A percentile compares a stretch with the other conserved stretches of the same genome.
phyloP scores from a whole-genome alignment of 1,139 yeast genomes.

The Eremothecium sinecaudum region DNA sequence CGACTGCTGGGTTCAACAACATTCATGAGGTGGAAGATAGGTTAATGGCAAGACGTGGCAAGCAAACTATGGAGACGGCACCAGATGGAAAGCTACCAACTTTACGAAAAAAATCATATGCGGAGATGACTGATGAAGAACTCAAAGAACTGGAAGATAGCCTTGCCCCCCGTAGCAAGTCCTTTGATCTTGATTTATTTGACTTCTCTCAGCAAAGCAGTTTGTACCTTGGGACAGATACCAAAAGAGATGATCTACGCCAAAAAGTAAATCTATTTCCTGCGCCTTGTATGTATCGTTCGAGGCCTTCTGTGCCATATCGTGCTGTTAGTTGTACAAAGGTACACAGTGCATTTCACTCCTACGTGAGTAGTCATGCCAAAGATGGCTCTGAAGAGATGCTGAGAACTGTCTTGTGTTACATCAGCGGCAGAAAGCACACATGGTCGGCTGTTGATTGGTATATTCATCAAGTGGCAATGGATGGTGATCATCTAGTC shows the following conservation, averaged over 20 bases:
- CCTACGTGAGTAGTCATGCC: constrained; percentile 24
- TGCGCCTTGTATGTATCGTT: constrained; percentile 36
- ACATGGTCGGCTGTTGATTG: constrained; percentile 71
- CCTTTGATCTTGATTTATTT: constrained; percentile 25
- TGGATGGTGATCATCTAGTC: constrained; percentile 57
- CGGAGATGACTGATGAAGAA: constrained; percentile 58
- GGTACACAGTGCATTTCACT: constrained; percentile 36
- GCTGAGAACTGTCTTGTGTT: constrained; percentile 45
- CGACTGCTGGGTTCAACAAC: constrained; percentile 28
- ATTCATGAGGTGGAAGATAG: constrained; percentile 30
- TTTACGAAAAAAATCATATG: constrained; percentile 45
- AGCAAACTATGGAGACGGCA: too few species aligned
- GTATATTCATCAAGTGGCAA: constrained; percentile 42
- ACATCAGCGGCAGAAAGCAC: constrained; percentile 53
- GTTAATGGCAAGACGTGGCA: constrained; percentile 10
- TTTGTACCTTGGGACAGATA: constrained; percentile 12
- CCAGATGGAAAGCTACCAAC: constrained; percentile 2
- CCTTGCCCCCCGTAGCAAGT: constrained; percentile 30
- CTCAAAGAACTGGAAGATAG: constrained; percentile 52
- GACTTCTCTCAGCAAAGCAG: constrained; percentile 27
- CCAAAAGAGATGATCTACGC: constrained; percentile 6
- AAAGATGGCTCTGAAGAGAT: constrained; percentile 29
- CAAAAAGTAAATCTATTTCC: constrained; percentile 8
- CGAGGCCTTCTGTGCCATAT: constrained; percentile 43
- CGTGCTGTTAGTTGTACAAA: constrained; percentile 42